Evolutionary conservation across 768 basidiomycete genomes (phyloP).

Genomic region (Lentinula boryana): DNA sequence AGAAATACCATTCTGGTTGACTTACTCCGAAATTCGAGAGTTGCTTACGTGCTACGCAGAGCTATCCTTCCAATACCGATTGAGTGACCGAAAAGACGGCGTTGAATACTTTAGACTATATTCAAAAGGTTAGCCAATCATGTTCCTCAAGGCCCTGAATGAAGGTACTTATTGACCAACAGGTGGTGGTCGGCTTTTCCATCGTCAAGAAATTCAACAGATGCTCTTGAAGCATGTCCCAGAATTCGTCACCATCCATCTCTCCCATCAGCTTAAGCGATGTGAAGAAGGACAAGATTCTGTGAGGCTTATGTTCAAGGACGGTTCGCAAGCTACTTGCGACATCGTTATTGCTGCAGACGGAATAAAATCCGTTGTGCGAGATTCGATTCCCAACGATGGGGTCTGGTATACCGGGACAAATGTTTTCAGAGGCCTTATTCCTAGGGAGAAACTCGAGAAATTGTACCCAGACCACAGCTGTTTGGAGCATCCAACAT

Average conservation of each 20-base stretch:
- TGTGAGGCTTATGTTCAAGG: constrained; percentile 19
- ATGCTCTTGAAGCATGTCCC: constrained; percentile 31
- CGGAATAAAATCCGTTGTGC: constrained; percentile 24
- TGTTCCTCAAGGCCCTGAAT: too few species aligned
- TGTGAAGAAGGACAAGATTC: constrained; percentile 19
- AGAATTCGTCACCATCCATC: constrained; percentile 22
- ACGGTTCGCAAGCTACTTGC: constrained; percentile 19
- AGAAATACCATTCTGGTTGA: background rate
- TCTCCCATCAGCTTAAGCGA: constrained; percentile 31
- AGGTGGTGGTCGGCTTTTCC: constrained; percentile 15
- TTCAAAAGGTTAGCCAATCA: constrained; percentile 14
- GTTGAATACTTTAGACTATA: constrained; percentile 18
- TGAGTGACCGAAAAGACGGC: constrained; percentile 25
- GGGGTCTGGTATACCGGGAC: constrained; percentile 33
- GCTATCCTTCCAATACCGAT: constrained; percentile 20
- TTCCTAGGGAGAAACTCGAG: constrained; percentile 22
- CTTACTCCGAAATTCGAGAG: too few species aligned
- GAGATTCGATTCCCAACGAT: background rate
- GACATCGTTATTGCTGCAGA: constrained; percentile 36
- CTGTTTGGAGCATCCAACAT: constrained; percentile 14
- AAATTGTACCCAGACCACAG: constrained; percentile 24
- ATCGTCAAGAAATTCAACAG: constrained; percentile 40
- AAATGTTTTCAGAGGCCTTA: constrained; percentile 29
- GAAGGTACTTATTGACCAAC: background rate
- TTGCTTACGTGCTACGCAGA: constrained; percentile 2